A percentile compares a stretch with the other conserved stretches of the same genome.
Evolutionary conservation across 2,329 filamentous ascomycete species (phyloP).

Genomic region (Elsinoe arachidis): DNA sequence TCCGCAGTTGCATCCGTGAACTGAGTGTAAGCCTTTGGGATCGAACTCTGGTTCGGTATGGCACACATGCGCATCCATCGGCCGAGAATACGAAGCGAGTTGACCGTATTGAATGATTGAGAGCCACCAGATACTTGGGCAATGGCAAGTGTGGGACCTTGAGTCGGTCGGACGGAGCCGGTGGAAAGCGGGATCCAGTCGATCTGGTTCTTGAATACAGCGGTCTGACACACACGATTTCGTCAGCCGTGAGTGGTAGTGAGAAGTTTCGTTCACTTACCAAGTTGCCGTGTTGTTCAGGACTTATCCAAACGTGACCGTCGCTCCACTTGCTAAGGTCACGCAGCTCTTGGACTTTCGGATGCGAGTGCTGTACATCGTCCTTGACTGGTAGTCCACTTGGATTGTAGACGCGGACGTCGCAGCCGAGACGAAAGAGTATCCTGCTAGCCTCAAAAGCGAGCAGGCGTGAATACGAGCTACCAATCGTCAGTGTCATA

Average conservation of each 20-base stretch:
- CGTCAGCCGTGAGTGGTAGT: no score
- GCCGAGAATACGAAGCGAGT: conserved; percentile 55
- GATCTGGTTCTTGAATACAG: conserved; percentile 61
- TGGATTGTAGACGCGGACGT: conserved; percentile 56
- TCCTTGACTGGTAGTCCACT: conserved; percentile 54
- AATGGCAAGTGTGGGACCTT: conserved; percentile 55
- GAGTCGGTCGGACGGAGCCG: conserved; percentile 55
- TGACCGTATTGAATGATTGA: conserved; percentile 60
- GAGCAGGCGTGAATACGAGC: conserved; percentile 53
- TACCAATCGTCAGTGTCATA: conserved; percentile 21
- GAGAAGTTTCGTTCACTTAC: no score
- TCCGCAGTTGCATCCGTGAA: conserved; percentile 44
- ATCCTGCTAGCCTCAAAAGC: conserved; percentile 54
- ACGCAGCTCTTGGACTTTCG: conserved; percentile 55
- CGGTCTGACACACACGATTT: conserved; percentile 31
- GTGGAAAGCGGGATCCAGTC: conserved; percentile 59
- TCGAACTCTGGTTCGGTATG: conserved; percentile 57
- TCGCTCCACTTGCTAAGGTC: conserved; percentile 56
- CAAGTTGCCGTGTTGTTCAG: conserved; percentile 59
- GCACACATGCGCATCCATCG: conserved; percentile 64
- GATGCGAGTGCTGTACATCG: conserved; percentile 48
- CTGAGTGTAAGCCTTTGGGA: conserved; percentile 56
- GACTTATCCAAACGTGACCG: conserved; percentile 57
- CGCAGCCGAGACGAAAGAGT: conserved; percentile 55
- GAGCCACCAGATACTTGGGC: conserved; percentile 56